Conservation (phyloP, 1,284 basidiomycete species). For the Megacollybia platyphylla region DNA sequence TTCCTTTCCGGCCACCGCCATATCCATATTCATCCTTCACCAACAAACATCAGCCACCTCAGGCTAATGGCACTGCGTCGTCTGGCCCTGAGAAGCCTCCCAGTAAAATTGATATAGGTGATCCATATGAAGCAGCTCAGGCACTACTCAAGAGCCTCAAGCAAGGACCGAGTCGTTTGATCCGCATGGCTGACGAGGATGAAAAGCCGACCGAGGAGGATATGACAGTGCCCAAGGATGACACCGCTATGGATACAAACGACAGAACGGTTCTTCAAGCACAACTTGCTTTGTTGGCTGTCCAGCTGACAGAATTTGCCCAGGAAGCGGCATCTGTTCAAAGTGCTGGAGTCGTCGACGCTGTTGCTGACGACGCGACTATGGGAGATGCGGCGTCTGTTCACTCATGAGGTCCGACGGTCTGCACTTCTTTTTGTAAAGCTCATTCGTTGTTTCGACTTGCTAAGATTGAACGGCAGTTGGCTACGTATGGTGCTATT, state of each 20-base stretch:
- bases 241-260: conserved; percentile 5
- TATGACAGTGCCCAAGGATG: conserved; percentile 6
- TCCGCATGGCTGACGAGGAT: neutral
- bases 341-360: too few species aligned
- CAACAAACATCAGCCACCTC: neutral
- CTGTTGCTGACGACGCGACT: too few species aligned
- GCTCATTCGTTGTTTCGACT: too few species aligned
- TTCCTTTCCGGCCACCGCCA: conserved; percentile 10
- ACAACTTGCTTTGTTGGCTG: conserved; percentile 47
- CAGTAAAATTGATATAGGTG: conserved; percentile 23
- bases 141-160: conserved; percentile 67
- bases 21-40: conserved; percentile 13
- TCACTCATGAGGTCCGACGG: neutral
- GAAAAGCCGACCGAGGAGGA: neutral
- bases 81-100: conserved; percentile 5
- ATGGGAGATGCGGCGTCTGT: neutral
- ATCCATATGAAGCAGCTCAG: conserved; percentile 64
- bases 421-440: neutral
- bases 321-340: conserved; percentile 14
- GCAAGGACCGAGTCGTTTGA: too few species aligned
- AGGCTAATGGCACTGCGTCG: neutral
- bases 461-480: too few species aligned
- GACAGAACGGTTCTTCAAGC: conserved; percentile 51
- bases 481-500: too few species aligned
- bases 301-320: conserved; percentile 47